Evolutionary conservation across 805 yeast genomes (phyloP).

Genomic region (Hanseniaspora singularis): DNA sequence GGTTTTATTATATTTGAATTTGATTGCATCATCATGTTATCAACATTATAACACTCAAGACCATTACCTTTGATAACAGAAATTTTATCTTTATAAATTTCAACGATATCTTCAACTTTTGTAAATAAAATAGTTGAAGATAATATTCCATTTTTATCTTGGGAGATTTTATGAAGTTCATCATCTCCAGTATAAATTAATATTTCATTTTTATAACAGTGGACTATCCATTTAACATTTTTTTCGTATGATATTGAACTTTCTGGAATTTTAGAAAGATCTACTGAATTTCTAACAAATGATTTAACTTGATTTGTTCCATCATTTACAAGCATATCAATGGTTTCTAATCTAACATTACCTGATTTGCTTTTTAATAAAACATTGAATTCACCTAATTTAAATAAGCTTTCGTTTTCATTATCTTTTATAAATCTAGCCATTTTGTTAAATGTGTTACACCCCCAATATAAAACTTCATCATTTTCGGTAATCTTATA

Average conservation of each 20-base stretch:
- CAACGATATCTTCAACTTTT: conserved; percentile 25
- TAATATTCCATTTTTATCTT: conserved; percentile 19
- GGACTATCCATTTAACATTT: conserved; percentile 23
- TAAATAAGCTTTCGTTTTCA: conserved; percentile 19
- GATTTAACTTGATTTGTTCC: conserved; percentile 20
- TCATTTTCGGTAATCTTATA: conserved; percentile 7
- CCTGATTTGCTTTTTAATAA: conserved; percentile 14
- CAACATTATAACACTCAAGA: conserved; percentile 19
- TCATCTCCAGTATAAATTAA: conserved; percentile 20
- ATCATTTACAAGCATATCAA: conserved; percentile 25
- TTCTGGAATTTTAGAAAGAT: not conserved
- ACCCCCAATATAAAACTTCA: conserved; percentile 7
- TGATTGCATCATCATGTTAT: conserved; percentile 1
- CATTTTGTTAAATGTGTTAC: conserved; percentile 5
- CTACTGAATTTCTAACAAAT: conserved; percentile 16
- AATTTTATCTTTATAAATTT: conserved; percentile 22
- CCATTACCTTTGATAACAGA: conserved; percentile 20
- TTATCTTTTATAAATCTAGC: not conserved
- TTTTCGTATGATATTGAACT: conserved; percentile 1
- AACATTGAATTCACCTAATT: conserved; percentile 26
- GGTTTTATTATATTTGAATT: conserved; percentile 17
- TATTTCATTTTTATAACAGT: conserved; percentile 22
- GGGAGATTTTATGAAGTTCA: conserved; percentile 17
- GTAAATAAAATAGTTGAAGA: conserved; percentile 17
- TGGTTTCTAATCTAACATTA: conserved; percentile 17